Percentiles rank a stretch among this genome's conserved stretches.
These are phyloP conservation scores for Plasmodiophora brassicae DNA, from an alignment of 208 protist species.

Conservation along the genomic window DNA sequence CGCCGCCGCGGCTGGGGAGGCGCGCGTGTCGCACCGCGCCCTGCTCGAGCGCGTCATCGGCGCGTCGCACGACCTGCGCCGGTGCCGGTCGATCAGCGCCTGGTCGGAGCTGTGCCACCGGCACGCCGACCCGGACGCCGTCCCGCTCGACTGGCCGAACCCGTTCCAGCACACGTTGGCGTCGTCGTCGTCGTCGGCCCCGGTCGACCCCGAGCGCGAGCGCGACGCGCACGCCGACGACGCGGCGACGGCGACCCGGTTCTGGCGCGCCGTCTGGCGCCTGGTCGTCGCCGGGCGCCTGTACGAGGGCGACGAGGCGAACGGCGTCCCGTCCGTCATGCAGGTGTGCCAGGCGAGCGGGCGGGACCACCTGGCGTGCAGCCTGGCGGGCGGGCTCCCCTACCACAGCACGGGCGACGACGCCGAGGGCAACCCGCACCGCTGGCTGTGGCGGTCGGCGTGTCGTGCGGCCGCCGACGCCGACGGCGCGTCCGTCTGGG, in stretches of 20 bases:
- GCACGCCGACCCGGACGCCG: background rate
- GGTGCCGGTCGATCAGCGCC: background rate
- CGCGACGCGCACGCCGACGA: background rate
- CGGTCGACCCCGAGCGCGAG: background rate
- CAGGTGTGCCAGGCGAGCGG: conserved; percentile 22
- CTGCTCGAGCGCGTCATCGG: background rate
- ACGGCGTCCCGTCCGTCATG: background rate
- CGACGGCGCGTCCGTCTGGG: background rate
- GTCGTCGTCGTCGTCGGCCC: background rate
- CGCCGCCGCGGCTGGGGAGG: too few relatives aligned
- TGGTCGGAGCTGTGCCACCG: conserved; percentile 19
- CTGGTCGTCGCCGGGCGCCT: background rate
- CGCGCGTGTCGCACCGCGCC: background rate
- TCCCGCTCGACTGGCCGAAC: background rate
- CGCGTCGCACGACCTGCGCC: background rate
- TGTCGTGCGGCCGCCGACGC: background rate
- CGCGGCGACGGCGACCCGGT: background rate
- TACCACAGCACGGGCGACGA: background rate
- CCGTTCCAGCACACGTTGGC: background rate
- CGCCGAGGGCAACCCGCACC: conserved; percentile 16
- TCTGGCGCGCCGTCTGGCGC: conserved; percentile 12
- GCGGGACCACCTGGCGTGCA: background rate
- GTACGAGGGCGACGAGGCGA: background rate
- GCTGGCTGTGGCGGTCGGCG: background rate
- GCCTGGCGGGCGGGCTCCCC: background rate